These are phyloP conservation scores for Calonectria pauciramosa DNA, from an alignment of 2,329 filamentous ascomycete species.

Conservation along the genomic window DNA sequence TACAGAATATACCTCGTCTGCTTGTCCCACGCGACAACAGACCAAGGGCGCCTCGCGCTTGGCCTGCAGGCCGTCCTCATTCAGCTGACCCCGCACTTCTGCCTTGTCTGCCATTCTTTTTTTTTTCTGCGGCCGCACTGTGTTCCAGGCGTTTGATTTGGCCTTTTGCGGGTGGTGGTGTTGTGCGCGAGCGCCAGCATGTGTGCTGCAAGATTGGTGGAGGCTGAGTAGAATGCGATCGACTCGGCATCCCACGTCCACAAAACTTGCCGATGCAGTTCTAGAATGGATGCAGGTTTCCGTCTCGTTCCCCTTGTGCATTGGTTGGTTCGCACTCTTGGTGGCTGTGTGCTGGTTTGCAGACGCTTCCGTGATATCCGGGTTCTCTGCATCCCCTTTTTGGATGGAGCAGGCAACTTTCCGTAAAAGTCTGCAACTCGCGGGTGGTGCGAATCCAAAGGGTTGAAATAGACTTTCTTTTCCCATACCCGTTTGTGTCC, in stretches of 20 bases:
- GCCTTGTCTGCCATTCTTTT: slow-evolving; percentile 1
- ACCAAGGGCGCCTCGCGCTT: not conserved
- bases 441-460: not conserved
- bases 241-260: not conserved
- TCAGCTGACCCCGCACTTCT: slow-evolving; percentile 18
- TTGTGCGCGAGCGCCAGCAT: not conserved
- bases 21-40: not conserved
- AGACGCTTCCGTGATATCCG: not conserved
- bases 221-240: slow-evolving; percentile 10
- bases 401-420: not conserved
- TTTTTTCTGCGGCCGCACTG: not conserved
- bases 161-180: not conserved
- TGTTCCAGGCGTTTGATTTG: not conserved
- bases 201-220: slow-evolving; percentile 3
- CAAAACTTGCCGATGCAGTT: not conserved
- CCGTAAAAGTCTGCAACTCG: not conserved
- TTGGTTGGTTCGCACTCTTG: not conserved
- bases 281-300: not conserved
- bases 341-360: not conserved
- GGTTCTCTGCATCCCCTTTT: not conserved
- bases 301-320: not conserved
- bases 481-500: not conserved
- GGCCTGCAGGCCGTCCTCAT: not conserved
- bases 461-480: not conserved
- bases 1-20: slow-evolving; percentile 1